Evolutionary conservation across 2,329 filamentous ascomycete species (phyloP), one percentile per base, ranked within the genome.

Genomic region (Phialophora chinensis): DNA sequence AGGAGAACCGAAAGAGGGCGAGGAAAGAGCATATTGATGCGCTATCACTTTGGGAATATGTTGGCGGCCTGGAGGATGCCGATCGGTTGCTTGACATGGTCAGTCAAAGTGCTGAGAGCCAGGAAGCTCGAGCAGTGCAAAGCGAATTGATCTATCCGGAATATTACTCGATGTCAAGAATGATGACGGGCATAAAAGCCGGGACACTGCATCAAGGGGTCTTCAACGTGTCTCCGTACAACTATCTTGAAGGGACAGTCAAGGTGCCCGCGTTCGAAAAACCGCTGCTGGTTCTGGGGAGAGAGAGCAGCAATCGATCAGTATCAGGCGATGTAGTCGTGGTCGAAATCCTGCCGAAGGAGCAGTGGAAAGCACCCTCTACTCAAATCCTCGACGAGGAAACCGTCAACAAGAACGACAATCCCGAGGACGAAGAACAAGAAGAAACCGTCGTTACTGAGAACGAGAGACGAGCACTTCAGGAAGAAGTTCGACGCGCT

Each of bases 331-430:
- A 99, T 78, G 82, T 95, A 11, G 93, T 97, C 0, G 93, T 97
- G 2, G 90, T 99, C 14, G 93, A 99, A 78, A 87, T 99, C 3
- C 83, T 99, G 2, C 93, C 95, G 0, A 91, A 93, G 77, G 92
- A 97, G 64, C 94, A 97, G 77, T 99, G 95, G 95, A 98, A 97
- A 79, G 89, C 91, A 54, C 93, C 95, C 0, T 98, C 94, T 1
- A 94, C 92, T 3, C 96, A 96, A 77, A 94, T 99, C 56, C 89
- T 99, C 35, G 95, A 99, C 72, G 95, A 99, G 77, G 94, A 97
- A 73, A 86, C 90, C 1, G 83, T 98, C 47, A 97, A 93, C 62
- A 92, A 91, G 78, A 92, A 99, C 74, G 95, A 99, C 74, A 97
- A 96, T 73, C 90, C 95, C 1, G 95, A 98, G 71, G 86, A 86